These are phyloP conservation scores for Bruguiera gymnorhiza DNA, from an alignment of 345 rosid species.

Conservation along the genomic window DNA sequence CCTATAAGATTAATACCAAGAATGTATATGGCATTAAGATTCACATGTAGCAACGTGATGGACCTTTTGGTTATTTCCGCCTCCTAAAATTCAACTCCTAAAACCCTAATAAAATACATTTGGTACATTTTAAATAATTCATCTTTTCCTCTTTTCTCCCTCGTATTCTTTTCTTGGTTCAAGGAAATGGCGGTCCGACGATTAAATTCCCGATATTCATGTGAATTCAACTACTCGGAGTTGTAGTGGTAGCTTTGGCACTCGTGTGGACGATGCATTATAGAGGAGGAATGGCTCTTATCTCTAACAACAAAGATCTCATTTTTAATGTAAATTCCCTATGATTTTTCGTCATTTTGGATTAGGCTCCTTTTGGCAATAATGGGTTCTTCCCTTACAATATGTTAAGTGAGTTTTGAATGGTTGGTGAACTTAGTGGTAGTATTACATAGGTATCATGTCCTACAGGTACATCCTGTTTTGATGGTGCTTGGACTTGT, in stretches of 20 bases:
- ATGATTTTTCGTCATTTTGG: neutral
- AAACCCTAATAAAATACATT: neutral
- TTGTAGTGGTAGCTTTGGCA: slow-evolving; percentile 46
- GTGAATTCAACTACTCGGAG: slow-evolving; percentile 51
- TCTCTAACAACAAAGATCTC: slow-evolving; percentile 84
- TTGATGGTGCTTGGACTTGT: slow-evolving; percentile 67
- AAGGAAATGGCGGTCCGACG: slow-evolving; percentile 47
- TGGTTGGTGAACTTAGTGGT: too few relatives aligned
- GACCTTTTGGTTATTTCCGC: neutral
- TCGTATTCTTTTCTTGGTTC: neutral
- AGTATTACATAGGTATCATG: neutral
- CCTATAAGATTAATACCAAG: too few relatives aligned
- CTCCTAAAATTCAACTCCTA: neutral
- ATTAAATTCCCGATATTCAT: slow-evolving; percentile 58
- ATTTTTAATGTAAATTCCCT: slow-evolving; percentile 62
- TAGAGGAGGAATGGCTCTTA: slow-evolving; percentile 87
- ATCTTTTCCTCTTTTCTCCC: neutral
- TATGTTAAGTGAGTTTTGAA: too few relatives aligned
- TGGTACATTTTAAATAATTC: neutral
- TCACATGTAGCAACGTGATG: too few relatives aligned
- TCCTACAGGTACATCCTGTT: slow-evolving; percentile 68
- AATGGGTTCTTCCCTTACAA: neutral
- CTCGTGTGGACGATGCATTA: slow-evolving; percentile 69
- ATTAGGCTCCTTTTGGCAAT: neutral
- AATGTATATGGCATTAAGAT: too few relatives aligned